Percentiles rank a stretch among this genome's conserved stretches.
phyloP scores from a whole-genome alignment of 495 filamentous ascomycete genomes.

The Tirmania nivea region DNA sequence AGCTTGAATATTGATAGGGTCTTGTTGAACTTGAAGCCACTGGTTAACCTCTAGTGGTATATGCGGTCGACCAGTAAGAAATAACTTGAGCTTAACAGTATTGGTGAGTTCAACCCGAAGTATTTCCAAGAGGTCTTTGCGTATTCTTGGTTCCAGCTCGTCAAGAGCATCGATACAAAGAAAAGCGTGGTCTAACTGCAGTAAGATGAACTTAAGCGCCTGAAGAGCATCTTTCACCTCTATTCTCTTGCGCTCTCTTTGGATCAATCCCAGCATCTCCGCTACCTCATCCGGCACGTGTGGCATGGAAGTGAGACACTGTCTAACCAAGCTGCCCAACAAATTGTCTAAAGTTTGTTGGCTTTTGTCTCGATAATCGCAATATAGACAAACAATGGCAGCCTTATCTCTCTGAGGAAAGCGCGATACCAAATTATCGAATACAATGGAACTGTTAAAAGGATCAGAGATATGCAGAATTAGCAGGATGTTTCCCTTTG shows the following conservation, averaged over 20 bases:
- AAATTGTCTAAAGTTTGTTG: background rate
- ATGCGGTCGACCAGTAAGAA: background rate
- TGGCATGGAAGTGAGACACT: background rate
- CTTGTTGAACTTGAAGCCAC: background rate
- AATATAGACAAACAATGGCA: background rate
- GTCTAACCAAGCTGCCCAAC: background rate
- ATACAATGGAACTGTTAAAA: background rate
- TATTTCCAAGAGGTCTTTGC: background rate
- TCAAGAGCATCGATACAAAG: background rate
- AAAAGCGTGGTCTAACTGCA: background rate
- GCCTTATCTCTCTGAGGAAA: background rate
- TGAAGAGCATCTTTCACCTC: background rate
- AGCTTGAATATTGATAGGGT: background rate
- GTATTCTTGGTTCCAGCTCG: background rate
- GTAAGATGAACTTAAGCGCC: background rate
- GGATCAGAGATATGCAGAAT: background rate
- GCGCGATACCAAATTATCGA: background rate
- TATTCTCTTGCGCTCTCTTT: background rate
- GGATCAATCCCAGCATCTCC: background rate
- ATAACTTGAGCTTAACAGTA: background rate
- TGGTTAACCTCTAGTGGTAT: background rate
- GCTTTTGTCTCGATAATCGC: background rate
- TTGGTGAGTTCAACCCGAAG: background rate
- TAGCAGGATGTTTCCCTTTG: background rate
- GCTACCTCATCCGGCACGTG: background rate